Base-by-base conservation (phyloP, 2,329 filamentous ascomycete genomes). In the Aspergillus melleus region DNA sequence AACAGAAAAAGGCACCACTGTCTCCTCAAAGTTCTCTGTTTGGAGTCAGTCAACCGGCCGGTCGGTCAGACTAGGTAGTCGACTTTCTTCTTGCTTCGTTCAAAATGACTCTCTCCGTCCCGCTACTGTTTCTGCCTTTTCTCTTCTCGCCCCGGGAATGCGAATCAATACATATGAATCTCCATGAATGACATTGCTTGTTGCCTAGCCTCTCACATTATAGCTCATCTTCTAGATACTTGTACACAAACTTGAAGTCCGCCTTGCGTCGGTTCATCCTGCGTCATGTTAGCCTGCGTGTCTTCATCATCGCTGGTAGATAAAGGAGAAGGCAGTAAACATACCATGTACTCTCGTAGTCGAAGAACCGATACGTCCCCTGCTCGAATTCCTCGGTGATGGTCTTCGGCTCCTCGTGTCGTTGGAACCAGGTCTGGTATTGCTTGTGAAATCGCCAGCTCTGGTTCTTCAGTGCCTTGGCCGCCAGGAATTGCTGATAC, bases 381-480 rank as follows among this genome's bases (percentile, higher is more conserved):
- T 99, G 95, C 80, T 99, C 95, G 73, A 92, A 98, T 79, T 99
- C 95, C 77, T 99, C 95, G 0, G 95, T 98, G 72, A 99, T 99
- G 69, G 88, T 93, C 83, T 99, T 99, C 19, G 95, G 95, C 80
- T 99, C 95, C 74, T 99, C 95, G 68, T 99, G 95, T 54, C 95
- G 86, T 77, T 99, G 95, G 73, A 99, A 99, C 95, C 95, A 99
- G 1, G 95, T 99, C 77, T 96, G 95, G 74, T 99, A 99, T 77
- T 98, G 95, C 82, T 99, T 99, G 80, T 99, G 95, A 76, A 99
- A 99, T 58, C 95, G 86, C 95, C 95, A 99, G 77, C 93, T 97
- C 77, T 99, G 95, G 66, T 94, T 91, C 80, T 99, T 99, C 55
- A 99, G 81, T n/a, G 95, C 92, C 78, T 96, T 96, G 14, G 95